phyloP scores from a whole-genome alignment of 106 monocot species.

The Posidonia australis region DNA sequence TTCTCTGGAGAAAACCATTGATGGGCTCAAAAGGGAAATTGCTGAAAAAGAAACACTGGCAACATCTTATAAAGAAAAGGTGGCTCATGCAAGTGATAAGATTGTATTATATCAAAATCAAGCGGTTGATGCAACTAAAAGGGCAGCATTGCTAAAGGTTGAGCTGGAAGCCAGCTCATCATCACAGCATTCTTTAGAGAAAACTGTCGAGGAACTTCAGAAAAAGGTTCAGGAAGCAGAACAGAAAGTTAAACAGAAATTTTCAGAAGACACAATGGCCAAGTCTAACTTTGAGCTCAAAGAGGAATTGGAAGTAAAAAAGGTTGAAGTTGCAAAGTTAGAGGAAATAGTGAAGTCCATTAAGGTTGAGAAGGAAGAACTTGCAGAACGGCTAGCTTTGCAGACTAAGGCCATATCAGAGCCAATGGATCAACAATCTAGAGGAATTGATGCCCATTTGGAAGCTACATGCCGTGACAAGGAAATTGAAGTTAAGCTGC shows the following conservation, averaged over 20 bases:
- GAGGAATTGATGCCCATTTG: constrained; percentile 37
- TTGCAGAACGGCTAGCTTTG: constrained; percentile 28
- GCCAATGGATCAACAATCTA: constrained; percentile 53
- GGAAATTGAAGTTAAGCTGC: constrained; percentile 42
- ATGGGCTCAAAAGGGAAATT: no score
- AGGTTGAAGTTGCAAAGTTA: constrained; percentile 41
- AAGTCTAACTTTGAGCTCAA: constrained; percentile 40
- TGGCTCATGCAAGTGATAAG: background rate
- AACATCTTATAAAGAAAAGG: constrained; percentile 16
- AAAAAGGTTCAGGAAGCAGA: constrained; percentile 28
- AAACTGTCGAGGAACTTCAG: background rate
- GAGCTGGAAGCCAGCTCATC: background rate
- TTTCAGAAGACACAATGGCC: constrained; percentile 44
- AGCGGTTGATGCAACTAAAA: background rate
- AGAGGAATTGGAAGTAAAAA: constrained; percentile 35
- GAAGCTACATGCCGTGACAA: constrained; percentile 31
- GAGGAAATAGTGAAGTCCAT: constrained; percentile 26
- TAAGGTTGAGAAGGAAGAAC: constrained; percentile 42
- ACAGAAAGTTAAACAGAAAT: constrained; percentile 22
- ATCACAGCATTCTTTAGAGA: background rate
- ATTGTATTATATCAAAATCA: background rate
- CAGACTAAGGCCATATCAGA: constrained; percentile 21
- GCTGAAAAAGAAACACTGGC: constrained; percentile 6
- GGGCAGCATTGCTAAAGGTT: background rate
- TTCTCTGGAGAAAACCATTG: no score